Evolutionary conservation across 2,329 filamentous ascomycete genomes (phyloP).

Genomic region (Sclerotinia sclerotiorum): DNA sequence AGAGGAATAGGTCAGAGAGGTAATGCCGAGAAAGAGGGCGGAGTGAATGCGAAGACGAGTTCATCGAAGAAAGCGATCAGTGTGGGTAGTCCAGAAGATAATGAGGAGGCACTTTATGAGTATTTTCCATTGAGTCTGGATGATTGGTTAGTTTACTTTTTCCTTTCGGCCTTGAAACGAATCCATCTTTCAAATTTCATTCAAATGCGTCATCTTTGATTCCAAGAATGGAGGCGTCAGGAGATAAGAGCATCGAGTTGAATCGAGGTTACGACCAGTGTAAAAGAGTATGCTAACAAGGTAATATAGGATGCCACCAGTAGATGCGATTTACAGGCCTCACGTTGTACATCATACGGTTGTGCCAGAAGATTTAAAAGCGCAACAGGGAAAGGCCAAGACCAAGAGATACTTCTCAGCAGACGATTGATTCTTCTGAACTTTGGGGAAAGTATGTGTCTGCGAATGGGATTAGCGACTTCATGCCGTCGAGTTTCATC

Average conservation of each 20-base stretch:
- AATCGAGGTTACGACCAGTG: background rate
- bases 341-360: slow-evolving; percentile 91
- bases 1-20: slow-evolving; percentile 6
- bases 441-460: background rate
- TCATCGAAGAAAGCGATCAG: slow-evolving; percentile 42
- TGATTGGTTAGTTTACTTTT: slow-evolving; percentile 62
- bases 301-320: slow-evolving; percentile 67
- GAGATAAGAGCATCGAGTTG: background rate
- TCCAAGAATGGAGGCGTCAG: background rate
- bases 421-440: slow-evolving; percentile 44
- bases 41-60: slow-evolving; percentile 39
- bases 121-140: slow-evolving; percentile 91
- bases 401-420: slow-evolving; percentile 72
- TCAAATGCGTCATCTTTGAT: background rate
- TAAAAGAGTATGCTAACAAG: slow-evolving; percentile 12
- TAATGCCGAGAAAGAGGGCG: slow-evolving; percentile 34
- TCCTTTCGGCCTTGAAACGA: background rate
- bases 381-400: slow-evolving; percentile 63
- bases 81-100: slow-evolving; percentile 64
- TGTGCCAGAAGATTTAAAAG: slow-evolving; percentile 67
- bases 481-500: background rate
- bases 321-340: slow-evolving; percentile 85
- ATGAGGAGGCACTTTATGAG: slow-evolving; percentile 83
- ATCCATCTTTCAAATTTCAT: background rate
- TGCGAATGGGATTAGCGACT: background rate